Evolutionary conservation across 345 rosid genomes (phyloP), one percentile per base, ranked within the genome.

Genomic region (Lumnitzera littorea): DNA sequence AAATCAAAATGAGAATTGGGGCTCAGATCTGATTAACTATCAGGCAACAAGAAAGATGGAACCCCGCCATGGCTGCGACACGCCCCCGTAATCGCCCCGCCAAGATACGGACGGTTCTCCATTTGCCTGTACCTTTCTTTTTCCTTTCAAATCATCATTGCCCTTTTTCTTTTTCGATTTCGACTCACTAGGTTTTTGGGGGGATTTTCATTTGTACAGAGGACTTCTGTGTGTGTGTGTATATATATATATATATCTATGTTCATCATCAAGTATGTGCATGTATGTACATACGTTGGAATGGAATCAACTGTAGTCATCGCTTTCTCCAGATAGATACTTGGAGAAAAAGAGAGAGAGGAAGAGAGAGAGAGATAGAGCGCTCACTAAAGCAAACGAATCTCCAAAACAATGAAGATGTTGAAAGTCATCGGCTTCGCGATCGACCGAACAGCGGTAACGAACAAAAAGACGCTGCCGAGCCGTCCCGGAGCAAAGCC

Each of bases 71-170:
- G 66, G 66, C 66, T 62, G 66, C 59, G 66, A 46, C 66, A 46
- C 16, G 61, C 48, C 51, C 31, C 31, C 31, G 31, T 27, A 15
- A 54, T 48, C 67, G 49, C 59, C 67, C 24, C 59, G 66, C 66
- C 66, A 62, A 62, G 66, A 62, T 62, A 62, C 65, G 65, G 65
- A 53, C 65, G 23, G 65, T 43, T 62, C 65, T 51, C 65, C 10
- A 13, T 23, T 27, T 16, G 62, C 62, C 62, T 59, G 62, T 46
- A 46, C 4, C 12, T 9, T 13, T 29, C 15, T 50, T 24, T 48
- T 58, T 48, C 56, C 41, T 53, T 53, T 14, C 24, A 52, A n/a
- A 53, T 62, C 65, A 4, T 62, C 65, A 62, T 48, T 48, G 65
- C 57, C 65, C 31, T 27, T 27, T 27, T 27, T 1, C 31, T 5